These are phyloP conservation scores for Tulasnella sp. DNA, from an alignment of 768 basidiomycete species.

Conservation along the genomic window DNA sequence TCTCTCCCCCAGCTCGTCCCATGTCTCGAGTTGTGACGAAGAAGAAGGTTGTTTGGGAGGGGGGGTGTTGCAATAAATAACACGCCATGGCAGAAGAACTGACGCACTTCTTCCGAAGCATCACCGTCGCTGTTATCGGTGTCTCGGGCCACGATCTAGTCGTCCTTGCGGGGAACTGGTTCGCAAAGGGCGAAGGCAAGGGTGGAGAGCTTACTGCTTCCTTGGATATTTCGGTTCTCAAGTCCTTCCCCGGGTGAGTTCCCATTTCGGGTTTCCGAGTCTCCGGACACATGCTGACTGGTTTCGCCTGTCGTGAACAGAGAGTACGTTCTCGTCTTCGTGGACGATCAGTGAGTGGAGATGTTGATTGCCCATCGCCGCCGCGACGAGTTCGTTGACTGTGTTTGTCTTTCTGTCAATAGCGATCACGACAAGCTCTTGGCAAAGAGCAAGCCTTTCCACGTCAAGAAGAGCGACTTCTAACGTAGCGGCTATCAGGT, in stretches of 20 bases:
- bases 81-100: background rate
- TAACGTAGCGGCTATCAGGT: background rate
- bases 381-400: background rate
- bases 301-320: background rate
- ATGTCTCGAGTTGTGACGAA: background rate
- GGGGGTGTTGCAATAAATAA: background rate
- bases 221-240: background rate
- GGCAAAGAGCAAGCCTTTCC: background rate
- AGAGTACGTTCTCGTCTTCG: background rate
- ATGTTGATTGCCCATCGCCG: background rate
- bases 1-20: background rate
- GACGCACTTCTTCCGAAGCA: background rate
- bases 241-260: background rate
- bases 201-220: background rate
- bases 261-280: background rate
- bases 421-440: background rate
- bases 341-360: background rate
- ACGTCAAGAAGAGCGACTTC: background rate
- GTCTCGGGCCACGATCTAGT: background rate
- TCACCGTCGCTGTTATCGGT: background rate
- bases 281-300: background rate
- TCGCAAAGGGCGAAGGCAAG: background rate
- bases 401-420: background rate
- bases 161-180: background rate
- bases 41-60: background rate